These are phyloP conservation scores for Periglandula ipomoeae DNA, from an alignment of 2,329 filamentous ascomycete genomes.

Conservation along the genomic window DNA sequence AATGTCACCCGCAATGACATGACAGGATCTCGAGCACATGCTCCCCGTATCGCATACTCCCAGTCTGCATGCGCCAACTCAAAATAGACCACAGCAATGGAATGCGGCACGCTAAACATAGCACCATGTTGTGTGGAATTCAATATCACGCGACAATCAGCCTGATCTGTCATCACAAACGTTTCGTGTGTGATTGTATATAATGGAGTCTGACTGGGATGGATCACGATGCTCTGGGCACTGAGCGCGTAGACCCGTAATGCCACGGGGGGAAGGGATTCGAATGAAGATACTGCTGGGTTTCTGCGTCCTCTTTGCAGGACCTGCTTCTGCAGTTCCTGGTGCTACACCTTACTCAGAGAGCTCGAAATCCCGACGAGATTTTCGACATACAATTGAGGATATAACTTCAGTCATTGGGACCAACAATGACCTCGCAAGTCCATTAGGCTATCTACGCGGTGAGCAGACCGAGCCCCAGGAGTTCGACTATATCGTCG, in stretches of 20 bases:
- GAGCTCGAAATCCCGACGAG: neutral
- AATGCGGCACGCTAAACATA: neutral
- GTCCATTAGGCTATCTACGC: neutral
- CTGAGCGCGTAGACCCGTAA: too few species aligned
- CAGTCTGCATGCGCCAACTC: too few species aligned
- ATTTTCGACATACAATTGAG: neutral
- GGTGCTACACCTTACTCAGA: neutral
- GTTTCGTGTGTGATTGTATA: too few species aligned
- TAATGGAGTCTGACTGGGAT: too few species aligned
- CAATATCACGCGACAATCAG: neutral
- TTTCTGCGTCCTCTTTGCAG: neutral
- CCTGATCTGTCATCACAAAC: too few species aligned
- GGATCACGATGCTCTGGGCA: too few species aligned
- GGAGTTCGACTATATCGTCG: conserved; percentile 48
- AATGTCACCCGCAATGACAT: too few species aligned
- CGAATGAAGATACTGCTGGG: neutral
- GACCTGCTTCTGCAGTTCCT: neutral
- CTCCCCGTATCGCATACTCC: too few species aligned
- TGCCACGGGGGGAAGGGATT: neutral
- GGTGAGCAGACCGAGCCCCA: neutral
- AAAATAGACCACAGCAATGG: neutral
- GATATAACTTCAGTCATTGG: neutral
- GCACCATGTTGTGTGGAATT: neutral
- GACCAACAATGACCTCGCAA: neutral
- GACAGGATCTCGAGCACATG: too few species aligned